Evolutionary conservation across 2,329 filamentous ascomycete genomes (phyloP), one percentile per base, ranked within the genome.

Genomic region (Talaromyces sp.): DNA sequence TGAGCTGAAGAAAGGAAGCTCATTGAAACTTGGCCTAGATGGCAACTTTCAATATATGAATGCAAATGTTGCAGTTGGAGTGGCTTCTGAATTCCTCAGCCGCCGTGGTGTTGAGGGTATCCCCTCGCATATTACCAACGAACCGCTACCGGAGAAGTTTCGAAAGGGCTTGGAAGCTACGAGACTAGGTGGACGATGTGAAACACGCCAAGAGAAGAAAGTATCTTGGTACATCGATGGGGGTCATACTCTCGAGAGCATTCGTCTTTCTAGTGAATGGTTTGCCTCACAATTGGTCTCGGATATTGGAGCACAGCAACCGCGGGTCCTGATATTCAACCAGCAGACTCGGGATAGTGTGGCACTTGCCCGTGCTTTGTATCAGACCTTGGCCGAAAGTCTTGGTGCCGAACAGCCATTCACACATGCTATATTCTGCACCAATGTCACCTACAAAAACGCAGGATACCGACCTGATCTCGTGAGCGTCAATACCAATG

Each of bases 201-300:
- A 97, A 71, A 84, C 84, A 27, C 76, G 91, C 2, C 75, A 74
- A 33, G 83, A 86, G 63, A 72, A 74, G 36, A 79, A 81, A 30
- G 79, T 90, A 10, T 82, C 81, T 17, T 96, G 93, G 92, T 87
- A 89, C 66, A 85, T 96, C 17, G 93, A 97, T 69, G 92, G 93
- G 2, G 93, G 91, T 1, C 93, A 97, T 72, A 97, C 93, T 0
- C 80, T 87, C 25, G 92, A 96, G 68, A 96, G 91, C 68, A 86
- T 97, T 65, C 82, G 85, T 58, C 83, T 91, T 49, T 89, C 90
- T 11, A 91, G 86, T 3, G 81, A 80, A 66, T 97, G 93, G 93
- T 93, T 93, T 69, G 84, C 84, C 1, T 76, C 76, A 8, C 77
- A 81, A 55, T 69, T 82, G n/a, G 66, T 69, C 67, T 68, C 73